Percentiles rank a stretch among this genome's conserved stretches.
phyloP scores from a whole-genome alignment of 2,329 filamentous ascomycete genomes.

The Exophiala viscosa region DNA sequence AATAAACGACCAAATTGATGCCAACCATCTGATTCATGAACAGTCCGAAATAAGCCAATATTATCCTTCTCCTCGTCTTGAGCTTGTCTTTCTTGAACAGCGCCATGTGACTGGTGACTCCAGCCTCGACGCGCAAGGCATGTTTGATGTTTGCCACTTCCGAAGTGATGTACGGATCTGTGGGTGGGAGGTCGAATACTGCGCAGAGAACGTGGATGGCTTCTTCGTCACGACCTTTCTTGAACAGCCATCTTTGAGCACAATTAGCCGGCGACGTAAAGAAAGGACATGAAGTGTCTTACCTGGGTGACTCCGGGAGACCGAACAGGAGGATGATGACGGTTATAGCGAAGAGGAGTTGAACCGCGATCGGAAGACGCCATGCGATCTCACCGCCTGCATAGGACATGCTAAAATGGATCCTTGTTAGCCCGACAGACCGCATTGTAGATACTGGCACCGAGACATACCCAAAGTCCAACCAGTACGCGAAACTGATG shows the following conservation, averaged over 20 bases:
- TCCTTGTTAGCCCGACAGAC: no score
- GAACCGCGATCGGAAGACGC: conserved; percentile 42
- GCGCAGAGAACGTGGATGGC: conserved; percentile 27
- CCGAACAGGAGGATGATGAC: conserved; percentile 29
- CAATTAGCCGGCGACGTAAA: not conserved
- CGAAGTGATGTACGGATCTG: conserved; percentile 30
- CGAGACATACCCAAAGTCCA: conserved; percentile 26
- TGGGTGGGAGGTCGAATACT: conserved; percentile 37
- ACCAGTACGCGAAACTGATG: conserved; percentile 31
- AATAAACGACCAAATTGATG: conserved; percentile 44
- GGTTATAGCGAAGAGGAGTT: conserved; percentile 38
- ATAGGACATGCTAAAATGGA: conserved; percentile 31
- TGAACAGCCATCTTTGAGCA: conserved; percentile 7
- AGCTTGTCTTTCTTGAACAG: conserved; percentile 34
- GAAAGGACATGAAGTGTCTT: conserved; percentile 29
- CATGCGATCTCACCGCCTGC: conserved; percentile 35
- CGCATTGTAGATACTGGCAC: no score
- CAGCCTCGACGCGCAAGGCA: conserved; percentile 21
- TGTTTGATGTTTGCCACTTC: conserved; percentile 27
- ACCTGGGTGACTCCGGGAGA: conserved; percentile 11
- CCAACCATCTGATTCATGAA: conserved; percentile 40
- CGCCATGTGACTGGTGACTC: conserved; percentile 35
- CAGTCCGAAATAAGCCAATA: not conserved
- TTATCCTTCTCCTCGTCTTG: conserved; percentile 2
- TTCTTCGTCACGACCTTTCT: conserved; percentile 15